A percentile compares a stretch with the other conserved stretches of the same genome.
Evolutionary conservation across 2,329 filamentous ascomycete species (phyloP).

Genomic region (Colletotrichum lindemuthianum): DNA sequence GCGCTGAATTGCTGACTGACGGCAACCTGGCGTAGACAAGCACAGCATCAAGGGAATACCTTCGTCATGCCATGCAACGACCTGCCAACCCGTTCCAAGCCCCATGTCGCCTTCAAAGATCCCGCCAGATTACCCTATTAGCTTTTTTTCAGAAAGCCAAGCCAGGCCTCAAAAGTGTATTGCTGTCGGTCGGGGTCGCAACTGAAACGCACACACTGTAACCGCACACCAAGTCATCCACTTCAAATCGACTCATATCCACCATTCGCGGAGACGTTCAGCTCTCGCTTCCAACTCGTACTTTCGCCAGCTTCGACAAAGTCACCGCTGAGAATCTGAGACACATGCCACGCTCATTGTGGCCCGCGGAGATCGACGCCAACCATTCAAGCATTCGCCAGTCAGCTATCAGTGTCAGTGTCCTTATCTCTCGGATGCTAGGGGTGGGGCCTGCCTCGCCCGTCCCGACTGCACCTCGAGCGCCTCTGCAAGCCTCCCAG

Average conservation of each 20-base stretch:
- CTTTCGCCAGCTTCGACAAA: not conserved
- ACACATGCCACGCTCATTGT: conserved; percentile 17
- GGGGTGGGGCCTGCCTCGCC: conserved; percentile 33
- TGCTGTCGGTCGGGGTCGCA: not conserved
- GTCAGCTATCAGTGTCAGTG: conserved; percentile 24
- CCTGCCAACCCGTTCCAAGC: conserved; percentile 11
- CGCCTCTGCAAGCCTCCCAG: conserved; percentile 25
- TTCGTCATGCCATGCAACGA: not conserved
- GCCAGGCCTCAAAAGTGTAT: conserved; percentile 18
- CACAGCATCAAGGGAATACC: conserved; percentile 11
- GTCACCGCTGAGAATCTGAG: not conserved
- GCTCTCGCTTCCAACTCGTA: not conserved
- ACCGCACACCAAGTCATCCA: not conserved
- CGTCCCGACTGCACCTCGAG: conserved; percentile 29
- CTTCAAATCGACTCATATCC: not conserved
- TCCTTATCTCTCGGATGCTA: conserved; percentile 36
- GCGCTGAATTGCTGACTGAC: not conserved
- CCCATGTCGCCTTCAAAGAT: conserved; percentile 15
- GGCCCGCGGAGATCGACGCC: conserved; percentile 30
- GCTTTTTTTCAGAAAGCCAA: conserved; percentile 15
- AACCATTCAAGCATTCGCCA: conserved; percentile 25
- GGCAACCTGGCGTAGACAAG: not conserved
- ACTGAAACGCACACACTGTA: not conserved
- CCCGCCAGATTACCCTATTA: not conserved
- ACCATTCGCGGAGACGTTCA: not conserved